Evolutionary conservation across 2,329 filamentous ascomycete species (phyloP).

Genomic region (Claviceps maximensis): DNA sequence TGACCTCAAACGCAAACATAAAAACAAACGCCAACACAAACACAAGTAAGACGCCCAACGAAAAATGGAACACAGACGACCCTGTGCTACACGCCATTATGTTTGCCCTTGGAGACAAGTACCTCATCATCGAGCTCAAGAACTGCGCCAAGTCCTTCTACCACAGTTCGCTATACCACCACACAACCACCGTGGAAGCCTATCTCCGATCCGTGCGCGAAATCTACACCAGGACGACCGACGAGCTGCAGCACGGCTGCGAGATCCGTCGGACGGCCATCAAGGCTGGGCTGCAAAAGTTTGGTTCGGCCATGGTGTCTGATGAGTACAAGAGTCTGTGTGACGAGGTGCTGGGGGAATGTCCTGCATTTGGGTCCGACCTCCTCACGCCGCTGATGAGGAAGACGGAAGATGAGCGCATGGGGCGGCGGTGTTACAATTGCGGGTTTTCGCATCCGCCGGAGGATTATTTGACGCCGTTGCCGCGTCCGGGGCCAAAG

Average conservation of each 20-base stretch:
- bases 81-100: constrained; percentile 1
- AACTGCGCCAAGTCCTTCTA: neutral
- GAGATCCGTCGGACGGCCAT: neutral
- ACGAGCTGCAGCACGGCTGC: neutral
- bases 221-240: neutral
- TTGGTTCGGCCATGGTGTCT: neutral
- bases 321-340: neutral
- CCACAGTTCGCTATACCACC: neutral
- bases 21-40: neutral
- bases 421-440: neutral
- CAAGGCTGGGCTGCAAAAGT: neutral
- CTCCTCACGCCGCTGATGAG: constrained; percentile 1
- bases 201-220: neutral
- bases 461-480: neutral
- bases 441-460: neutral
- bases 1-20: too few species aligned
- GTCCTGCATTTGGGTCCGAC: neutral
- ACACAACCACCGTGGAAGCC: neutral
- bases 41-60: neutral
- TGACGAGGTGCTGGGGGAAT: neutral
- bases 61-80: neutral
- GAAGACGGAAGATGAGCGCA: neutral
- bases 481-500: neutral
- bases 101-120: neutral
- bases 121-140: neutral